Evolutionary conservation across 2,329 filamentous ascomycete species (phyloP).

Genomic region (Gnomoniopsis sp.): DNA sequence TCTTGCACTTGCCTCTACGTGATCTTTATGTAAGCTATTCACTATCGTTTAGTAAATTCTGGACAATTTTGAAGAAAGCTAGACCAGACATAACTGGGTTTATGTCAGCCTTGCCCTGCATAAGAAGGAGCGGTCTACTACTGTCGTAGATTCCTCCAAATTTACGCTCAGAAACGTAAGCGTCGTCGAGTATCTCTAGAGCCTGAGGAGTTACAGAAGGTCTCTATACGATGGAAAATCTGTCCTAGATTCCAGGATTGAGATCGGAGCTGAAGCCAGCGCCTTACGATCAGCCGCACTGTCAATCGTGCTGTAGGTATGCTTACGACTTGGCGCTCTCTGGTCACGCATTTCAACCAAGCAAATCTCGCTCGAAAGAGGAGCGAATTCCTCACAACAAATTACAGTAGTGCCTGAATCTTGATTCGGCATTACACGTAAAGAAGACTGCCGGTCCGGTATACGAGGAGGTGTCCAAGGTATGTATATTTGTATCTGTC

Average conservation of each 20-base stretch:
- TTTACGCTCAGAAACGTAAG: too few relatives aligned
- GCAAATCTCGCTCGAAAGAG: neutral
- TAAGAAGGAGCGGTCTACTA: neutral
- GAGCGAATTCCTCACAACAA: neutral
- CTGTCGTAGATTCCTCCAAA: neutral
- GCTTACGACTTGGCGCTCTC: neutral
- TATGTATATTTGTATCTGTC: too few relatives aligned
- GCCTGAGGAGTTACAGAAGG: neutral
- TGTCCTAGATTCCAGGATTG: too few relatives aligned
- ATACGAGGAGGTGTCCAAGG: neutral
- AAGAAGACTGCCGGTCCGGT: neutral
- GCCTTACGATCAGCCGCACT: neutral
- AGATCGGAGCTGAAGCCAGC: neutral
- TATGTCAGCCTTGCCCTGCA: neutral
- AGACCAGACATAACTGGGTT: neutral
- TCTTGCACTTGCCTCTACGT: too few relatives aligned
- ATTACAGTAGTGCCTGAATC: neutral
- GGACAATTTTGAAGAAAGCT: neutral
- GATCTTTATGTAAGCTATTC: neutral
- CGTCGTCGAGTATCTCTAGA: neutral
- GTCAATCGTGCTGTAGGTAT: neutral
- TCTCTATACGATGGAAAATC: too few relatives aligned
- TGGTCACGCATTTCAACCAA: neutral
- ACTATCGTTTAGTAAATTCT: neutral
- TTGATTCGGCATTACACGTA: neutral